phyloP scores from a whole-genome alignment of 495 filamentous ascomycete species.

The Immersiella caudata region DNA sequence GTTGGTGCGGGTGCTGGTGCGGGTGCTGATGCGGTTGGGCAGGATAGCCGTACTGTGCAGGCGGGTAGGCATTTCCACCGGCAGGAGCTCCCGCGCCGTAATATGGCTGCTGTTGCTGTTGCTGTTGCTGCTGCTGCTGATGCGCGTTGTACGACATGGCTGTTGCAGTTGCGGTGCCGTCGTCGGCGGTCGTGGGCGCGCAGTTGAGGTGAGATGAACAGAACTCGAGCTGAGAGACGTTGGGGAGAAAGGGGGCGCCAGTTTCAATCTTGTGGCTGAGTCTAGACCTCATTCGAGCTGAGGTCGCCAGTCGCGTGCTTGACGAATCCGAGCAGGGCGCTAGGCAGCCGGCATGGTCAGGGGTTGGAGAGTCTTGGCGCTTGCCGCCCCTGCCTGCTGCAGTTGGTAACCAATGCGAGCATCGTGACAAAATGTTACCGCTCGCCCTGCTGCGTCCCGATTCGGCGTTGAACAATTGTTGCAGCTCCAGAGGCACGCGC shows the following conservation, averaged over 20 bases:
- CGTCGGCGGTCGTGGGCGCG: neutral
- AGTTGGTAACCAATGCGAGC: neutral
- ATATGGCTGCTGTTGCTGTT: neutral
- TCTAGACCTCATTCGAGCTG: neutral
- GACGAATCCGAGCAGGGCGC: neutral
- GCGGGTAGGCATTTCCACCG: neutral
- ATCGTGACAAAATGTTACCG: no score
- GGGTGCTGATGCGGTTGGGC: neutral
- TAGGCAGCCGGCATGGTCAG: neutral
- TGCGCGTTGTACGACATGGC: neutral
- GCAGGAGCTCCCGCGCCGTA: neutral
- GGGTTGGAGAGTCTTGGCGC: neutral
- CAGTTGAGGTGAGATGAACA: neutral
- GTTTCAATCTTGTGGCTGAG: neutral
- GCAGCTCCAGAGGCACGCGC: no score
- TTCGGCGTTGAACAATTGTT: neutral
- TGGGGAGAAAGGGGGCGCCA: neutral
- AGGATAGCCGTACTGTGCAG: neutral
- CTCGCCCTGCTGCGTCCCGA: no score
- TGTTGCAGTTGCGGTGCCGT: neutral
- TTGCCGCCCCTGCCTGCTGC: neutral
- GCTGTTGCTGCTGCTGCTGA: neutral
- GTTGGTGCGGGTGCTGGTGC: slow-evolving; percentile 26
- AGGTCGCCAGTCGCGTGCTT: neutral
- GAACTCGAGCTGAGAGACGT: neutral